Base-by-base conservation (phyloP, 139 green algal species). In the Asterochloris sp. region DNA sequence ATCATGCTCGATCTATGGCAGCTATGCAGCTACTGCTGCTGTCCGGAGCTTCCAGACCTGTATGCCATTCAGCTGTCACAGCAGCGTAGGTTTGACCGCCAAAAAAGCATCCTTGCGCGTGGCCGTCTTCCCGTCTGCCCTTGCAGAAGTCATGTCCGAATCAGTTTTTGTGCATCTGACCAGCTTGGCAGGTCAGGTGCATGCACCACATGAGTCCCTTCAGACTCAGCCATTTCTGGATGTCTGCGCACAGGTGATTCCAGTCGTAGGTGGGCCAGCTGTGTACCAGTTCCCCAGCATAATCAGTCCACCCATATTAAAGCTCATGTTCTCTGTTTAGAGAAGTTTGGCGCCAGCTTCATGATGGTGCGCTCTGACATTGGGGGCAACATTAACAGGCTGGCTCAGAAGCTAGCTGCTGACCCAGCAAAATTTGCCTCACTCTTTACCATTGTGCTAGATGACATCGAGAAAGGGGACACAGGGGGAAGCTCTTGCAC, bases 331-430 rank as follows among this genome's bases (percentile, higher is more conserved):
- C 13, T n/a, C 66, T 21, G 16, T 84, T 83, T 89, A 95, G 92
- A 92, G 0, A 94, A 95, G 74, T 86, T 95, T 47, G 92, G 92
- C 29, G 88, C 90, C 0, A 89, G 85, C 0, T 96, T 96, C 47
- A 62, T 62, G 0, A 73, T 96, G 13, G 92, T 96, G 0, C 90
- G 86, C 71, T 87, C 78, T 13, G 92, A 96, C 66, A 90, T 95
- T 0, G 84, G 84, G 12, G 87, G 89, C 77, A 96, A 96, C 83
- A 95, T 96, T 24, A 85, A 93, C 86, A 83, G 93, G 8, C 83
- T 96, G 19, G 76, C 83, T 8, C 60, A 83, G 0, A 78, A 88
- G 6, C 78, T 75, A 0, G 64, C 85, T 9, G 88, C 86, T n/a
- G 87, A 91, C 78, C 86, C 88, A 1, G 79, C 78, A 0, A 83